phyloP scores from a whole-genome alignment of 106 monocot species.

The Narthecium ossifragum region DNA sequence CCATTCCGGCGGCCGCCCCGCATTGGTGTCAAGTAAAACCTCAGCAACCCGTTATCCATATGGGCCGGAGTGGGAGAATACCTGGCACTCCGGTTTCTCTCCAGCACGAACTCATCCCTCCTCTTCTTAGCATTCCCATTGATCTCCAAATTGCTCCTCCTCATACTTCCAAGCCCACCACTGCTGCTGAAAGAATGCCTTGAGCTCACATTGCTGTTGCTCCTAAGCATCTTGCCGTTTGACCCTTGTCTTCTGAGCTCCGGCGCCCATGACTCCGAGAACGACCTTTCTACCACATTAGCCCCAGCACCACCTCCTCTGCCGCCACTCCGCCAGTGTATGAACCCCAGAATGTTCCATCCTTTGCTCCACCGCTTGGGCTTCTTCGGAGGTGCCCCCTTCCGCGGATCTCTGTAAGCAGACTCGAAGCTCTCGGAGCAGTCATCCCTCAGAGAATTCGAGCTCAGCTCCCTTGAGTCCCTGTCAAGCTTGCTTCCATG shows the following conservation, averaged over 20 bases:
- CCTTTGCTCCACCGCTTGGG: slow-evolving; percentile 67
- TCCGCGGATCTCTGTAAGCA: slow-evolving; percentile 20
- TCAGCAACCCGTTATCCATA: slow-evolving; percentile 59
- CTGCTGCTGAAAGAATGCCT: slow-evolving; percentile 47
- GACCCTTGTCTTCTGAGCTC: slow-evolving; percentile 23
- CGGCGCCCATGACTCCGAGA: slow-evolving; percentile 51
- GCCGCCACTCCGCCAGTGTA: slow-evolving; percentile 35
- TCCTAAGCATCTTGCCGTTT: slow-evolving; percentile 32
- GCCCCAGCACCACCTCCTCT: slow-evolving; percentile 11
- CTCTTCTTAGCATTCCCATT: slow-evolving; percentile 44
- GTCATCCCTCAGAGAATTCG: slow-evolving; percentile 36
- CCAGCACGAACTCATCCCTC: slow-evolving; percentile 45
- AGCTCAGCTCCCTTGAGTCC: slow-evolving; percentile 36
- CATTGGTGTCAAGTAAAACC: slow-evolving; percentile 85
- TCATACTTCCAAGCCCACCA: slow-evolving; percentile 29
- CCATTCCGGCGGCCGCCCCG: slow-evolving; percentile 42
- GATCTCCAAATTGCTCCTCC: slow-evolving; percentile 29
- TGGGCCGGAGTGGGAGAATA: slow-evolving; percentile 45
- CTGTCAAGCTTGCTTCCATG: slow-evolving; percentile 30
- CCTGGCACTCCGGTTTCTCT: slow-evolving; percentile 73
- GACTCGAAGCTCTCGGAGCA: slow-evolving; percentile 63
- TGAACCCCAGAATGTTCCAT: slow-evolving; percentile 77
- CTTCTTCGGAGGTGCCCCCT: slow-evolving; percentile 34
- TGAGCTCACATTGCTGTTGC: slow-evolving; percentile 59
- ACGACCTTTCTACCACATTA: slow-evolving; percentile 37